Base-by-base conservation (phyloP, 768 basidiomycete species). In the Sistotremastrum suecicum region DNA sequence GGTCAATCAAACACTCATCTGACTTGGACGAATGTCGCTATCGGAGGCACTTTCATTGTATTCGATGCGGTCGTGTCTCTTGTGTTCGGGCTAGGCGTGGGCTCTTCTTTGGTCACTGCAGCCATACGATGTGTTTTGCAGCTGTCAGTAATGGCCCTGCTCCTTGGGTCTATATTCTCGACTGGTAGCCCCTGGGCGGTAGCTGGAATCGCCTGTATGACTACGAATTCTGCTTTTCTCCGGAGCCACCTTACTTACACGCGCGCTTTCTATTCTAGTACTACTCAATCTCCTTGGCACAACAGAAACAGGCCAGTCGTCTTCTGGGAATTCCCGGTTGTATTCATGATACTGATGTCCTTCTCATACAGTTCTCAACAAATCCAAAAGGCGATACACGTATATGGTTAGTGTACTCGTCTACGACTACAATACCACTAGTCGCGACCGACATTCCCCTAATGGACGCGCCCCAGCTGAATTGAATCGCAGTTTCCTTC, bases 211-310 rank as follows among this genome's bases (percentile, higher is more conserved):
- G 76, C 75, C 7, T 67, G 83, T 85, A 58, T 58, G 83, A 71
- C 10, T 28, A 11, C 32, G 7, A 35, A 3, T 42, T 36, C 20
- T 2, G 29, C n/a, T 6, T 5, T 36, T 28, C 36, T 31, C 6
- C 34, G 30, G 11, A 28, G 37, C 37, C 8, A 32, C 20, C 30
- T 44, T 3, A 3, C 47, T 32, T 39, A 44, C 20, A 20, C n/a
- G 20, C 28, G 37, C 30, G 12, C 33, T 11, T 43, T 39, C 35
- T 10, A 20, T 39, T 32, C 8, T 46, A 83, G 82, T 75, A 43
- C 56, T 88, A 30, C 60, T 90, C 45, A 88, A 87, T 56, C 53
- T 83, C 3, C 63, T 90, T 53, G 86, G 84, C 4, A 84, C 88
- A 0, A 66, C 78, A 40, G 88, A 90, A 52, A 77, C 76, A 9